Percentiles rank a stretch among this genome's conserved stretches.
These are phyloP conservation scores for Beauveria rudraprayagi DNA, from an alignment of 2,329 filamentous ascomycete species.

Conservation along the genomic window DNA sequence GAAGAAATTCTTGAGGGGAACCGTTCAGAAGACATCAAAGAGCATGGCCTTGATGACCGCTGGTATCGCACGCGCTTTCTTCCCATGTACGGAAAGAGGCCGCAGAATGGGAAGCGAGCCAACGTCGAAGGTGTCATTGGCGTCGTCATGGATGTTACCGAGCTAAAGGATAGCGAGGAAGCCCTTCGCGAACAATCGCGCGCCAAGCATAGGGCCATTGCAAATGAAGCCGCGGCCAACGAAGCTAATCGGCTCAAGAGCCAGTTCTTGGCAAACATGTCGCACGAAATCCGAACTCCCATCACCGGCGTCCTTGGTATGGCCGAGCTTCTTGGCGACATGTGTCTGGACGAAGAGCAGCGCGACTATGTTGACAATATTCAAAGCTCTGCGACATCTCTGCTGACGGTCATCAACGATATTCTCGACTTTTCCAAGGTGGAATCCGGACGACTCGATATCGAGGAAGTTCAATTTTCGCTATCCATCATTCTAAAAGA, in stretches of 20 bases:
- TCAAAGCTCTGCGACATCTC: constrained; percentile 68
- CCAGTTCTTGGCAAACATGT: constrained; percentile 74
- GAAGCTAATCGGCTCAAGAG: constrained; percentile 75
- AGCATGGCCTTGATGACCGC: constrained; percentile 52
- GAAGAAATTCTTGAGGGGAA: constrained; percentile 57
- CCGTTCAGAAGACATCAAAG: constrained; percentile 51
- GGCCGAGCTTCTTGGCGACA: constrained; percentile 66
- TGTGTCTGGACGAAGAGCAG: constrained; percentile 60
- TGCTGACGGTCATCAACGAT: constrained; percentile 84
- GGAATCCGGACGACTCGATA: constrained; percentile 67
- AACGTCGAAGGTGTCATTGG: constrained; percentile 64
- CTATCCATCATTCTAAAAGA: constrained; percentile 66
- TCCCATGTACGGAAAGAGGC: constrained; percentile 52
- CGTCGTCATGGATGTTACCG: constrained; percentile 73
- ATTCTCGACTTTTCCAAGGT: constrained; percentile 87
- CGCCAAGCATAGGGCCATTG: constrained; percentile 62
- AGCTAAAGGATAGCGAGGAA: constrained; percentile 56
- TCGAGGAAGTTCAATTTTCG: constrained; percentile 75
- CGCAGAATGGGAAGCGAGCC: constrained; percentile 39
- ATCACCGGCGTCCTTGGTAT: constrained; percentile 77
- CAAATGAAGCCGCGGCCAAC: constrained; percentile 70
- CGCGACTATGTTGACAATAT: constrained; percentile 71
- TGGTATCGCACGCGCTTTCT: constrained; percentile 67
- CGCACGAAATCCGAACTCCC: constrained; percentile 70
- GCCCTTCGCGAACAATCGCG: constrained; percentile 56